A percentile compares a stretch with the other conserved stretches of the same genome.
These are phyloP conservation scores for Zygotorulaspora sp. DNA, from an alignment of 805 yeast genomes.

Conservation along the genomic window DNA sequence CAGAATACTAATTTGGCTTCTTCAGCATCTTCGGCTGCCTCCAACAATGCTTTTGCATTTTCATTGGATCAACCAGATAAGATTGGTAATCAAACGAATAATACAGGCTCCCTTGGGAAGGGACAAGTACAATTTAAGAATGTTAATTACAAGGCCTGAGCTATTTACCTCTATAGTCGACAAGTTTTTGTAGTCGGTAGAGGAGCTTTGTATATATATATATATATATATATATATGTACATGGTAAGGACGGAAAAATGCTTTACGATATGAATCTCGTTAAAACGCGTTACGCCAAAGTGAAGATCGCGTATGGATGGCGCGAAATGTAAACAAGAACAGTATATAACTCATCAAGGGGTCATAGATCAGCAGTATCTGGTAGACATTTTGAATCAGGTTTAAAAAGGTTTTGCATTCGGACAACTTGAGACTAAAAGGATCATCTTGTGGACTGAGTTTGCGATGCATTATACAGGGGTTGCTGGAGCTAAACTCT, in stretches of 20 bases:
- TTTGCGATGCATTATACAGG: conserved; percentile 12
- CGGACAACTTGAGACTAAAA: no score
- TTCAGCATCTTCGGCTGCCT: conserved; percentile 11
- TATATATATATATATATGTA: no score
- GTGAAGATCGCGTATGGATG: no score
- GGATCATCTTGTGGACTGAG: background rate
- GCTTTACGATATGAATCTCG: no score
- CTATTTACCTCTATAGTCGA: background rate
- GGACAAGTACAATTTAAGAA: conserved; percentile 26
- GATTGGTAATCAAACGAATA: conserved; percentile 9
- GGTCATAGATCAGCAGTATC: background rate
- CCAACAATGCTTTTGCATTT: conserved; percentile 20
- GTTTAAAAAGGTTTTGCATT: no score
- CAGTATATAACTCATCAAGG: conserved; percentile 4
- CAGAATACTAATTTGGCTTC: conserved; percentile 1
- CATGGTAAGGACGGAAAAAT: background rate
- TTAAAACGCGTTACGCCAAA: no score
- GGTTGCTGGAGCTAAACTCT: conserved; percentile 14
- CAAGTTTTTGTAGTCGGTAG: background rate
- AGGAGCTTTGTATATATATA: no score
- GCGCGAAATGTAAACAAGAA: conserved; percentile 7
- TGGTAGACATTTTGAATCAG: no score
- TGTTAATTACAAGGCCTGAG: conserved; percentile 22
- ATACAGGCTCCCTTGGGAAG: conserved; percentile 10
- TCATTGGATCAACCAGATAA: conserved; percentile 20